phyloP scores from a whole-genome alignment of 2,329 filamentous ascomycete genomes.

The Botryotinia calthae region DNA sequence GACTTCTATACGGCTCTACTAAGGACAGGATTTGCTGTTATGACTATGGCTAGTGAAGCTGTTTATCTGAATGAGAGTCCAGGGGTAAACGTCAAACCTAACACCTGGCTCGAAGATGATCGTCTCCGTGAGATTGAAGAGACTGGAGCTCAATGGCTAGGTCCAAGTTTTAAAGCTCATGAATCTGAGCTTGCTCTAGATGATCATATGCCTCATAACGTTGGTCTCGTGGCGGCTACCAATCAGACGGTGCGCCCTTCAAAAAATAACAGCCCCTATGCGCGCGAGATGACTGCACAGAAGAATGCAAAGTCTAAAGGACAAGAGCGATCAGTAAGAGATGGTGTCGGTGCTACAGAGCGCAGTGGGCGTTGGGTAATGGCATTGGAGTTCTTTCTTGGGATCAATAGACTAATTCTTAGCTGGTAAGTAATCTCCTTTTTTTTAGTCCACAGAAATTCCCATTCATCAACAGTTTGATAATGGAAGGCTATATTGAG shows the following conservation, averaged over 20 bases:
- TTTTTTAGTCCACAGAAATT: neutral
- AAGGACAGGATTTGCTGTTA: slow-evolving; percentile 79
- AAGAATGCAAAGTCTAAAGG: slow-evolving; percentile 47
- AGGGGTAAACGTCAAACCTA: slow-evolving; percentile 66
- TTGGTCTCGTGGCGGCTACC: slow-evolving; percentile 35
- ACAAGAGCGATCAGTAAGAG: slow-evolving; percentile 46
- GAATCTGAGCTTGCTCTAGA: slow-evolving; percentile 31
- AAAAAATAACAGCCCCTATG: slow-evolving; percentile 59
- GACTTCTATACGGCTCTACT: slow-evolving; percentile 94
- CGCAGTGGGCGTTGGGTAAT: slow-evolving; percentile 75
- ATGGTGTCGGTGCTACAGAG: slow-evolving; percentile 76
- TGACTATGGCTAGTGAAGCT: slow-evolving; percentile 92
- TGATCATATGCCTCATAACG: slow-evolving; percentile 26
- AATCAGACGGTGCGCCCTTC: slow-evolving; percentile 35
- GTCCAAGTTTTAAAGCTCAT: slow-evolving; percentile 35
- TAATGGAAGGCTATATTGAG: neutral
- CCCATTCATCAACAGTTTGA: too few relatives aligned
- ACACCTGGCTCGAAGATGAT: slow-evolving; percentile 92
- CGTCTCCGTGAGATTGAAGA: slow-evolving; percentile 73
- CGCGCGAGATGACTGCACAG: slow-evolving; percentile 66
- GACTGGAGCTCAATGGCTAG: slow-evolving; percentile 38
- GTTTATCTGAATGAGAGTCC: slow-evolving; percentile 92
- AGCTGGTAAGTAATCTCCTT: slow-evolving; percentile 38
- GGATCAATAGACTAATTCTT: slow-evolving; percentile 65
- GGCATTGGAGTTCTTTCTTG: slow-evolving; percentile 71